Conservation (phyloP, 768 basidiomycete genomes). For the Tephrocybe sp. region DNA sequence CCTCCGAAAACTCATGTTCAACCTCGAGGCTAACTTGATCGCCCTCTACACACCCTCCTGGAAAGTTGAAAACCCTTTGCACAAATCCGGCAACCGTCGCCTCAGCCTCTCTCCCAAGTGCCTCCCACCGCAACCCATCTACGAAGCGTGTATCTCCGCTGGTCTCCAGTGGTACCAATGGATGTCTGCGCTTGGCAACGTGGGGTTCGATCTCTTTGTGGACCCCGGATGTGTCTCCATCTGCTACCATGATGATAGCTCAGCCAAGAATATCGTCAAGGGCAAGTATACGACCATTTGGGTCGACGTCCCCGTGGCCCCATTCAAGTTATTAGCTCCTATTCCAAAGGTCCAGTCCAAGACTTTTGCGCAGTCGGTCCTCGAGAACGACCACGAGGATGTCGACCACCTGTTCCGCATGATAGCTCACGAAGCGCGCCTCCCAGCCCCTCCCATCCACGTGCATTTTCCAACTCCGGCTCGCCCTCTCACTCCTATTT, state of each 20-base stretch:
- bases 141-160: slow-evolving; percentile 67
- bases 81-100: slow-evolving; percentile 72
- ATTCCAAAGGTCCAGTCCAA: slow-evolving; percentile 30
- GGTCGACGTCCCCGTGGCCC: slow-evolving; percentile 47
- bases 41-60: slow-evolving; percentile 69
- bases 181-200: slow-evolving; percentile 67
- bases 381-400: slow-evolving; percentile 69
- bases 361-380: slow-evolving; percentile 74
- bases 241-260: slow-evolving; percentile 46
- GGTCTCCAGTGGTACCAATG: slow-evolving; percentile 82
- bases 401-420: slow-evolving; percentile 74
- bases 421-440: slow-evolving; percentile 71
- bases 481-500: slow-evolving; percentile 60
- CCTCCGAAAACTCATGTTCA: slow-evolving; percentile 65
- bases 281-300: slow-evolving; percentile 62
- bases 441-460: slow-evolving; percentile 67
- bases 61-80: slow-evolving; percentile 61
- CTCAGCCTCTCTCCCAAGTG: slow-evolving; percentile 69
- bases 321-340: slow-evolving; percentile 20
- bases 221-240: slow-evolving; percentile 79
- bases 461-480: slow-evolving; percentile 55
- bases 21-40: slow-evolving; percentile 73
- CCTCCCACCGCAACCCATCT: slow-evolving; percentile 70
- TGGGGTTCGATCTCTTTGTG: slow-evolving; percentile 77
- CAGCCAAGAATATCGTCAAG: slow-evolving; percentile 13